A percentile compares a stretch with the other conserved stretches of the same genome.
These are phyloP conservation scores for Peronosclerospora sorghi DNA, from an alignment of 352 stramenopile genomes.

Conservation along the genomic window DNA sequence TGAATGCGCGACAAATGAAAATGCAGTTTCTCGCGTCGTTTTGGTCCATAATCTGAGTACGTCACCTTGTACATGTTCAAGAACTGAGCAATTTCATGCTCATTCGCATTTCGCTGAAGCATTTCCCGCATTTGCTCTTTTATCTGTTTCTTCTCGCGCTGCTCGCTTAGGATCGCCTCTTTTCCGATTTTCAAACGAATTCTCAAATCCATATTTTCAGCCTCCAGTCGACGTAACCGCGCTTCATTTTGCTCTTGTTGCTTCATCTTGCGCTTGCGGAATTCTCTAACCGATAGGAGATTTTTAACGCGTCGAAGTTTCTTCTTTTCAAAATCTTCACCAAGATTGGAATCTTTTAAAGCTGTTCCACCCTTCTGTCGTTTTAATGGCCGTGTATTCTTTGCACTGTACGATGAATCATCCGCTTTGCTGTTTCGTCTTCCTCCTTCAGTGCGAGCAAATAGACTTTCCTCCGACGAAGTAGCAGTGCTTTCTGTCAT, in stretches of 20 bases:
- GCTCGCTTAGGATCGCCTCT: constrained; percentile 58
- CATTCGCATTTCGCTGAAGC: constrained; percentile 51
- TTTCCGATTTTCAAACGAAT: constrained; percentile 78
- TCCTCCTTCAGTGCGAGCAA: no score
- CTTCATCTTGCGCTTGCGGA: constrained; percentile 68
- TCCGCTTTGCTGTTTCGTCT: constrained; percentile 8
- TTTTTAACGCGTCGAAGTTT: constrained; percentile 63
- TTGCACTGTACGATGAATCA: not conserved
- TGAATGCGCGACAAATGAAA: constrained; percentile 64
- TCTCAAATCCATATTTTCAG: constrained; percentile 70
- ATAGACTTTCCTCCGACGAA: constrained; percentile 2
- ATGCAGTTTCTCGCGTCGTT: constrained; percentile 56
- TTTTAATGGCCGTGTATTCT: constrained; percentile 18
- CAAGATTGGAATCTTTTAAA: constrained; percentile 7
- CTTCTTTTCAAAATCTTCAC: constrained; percentile 42
- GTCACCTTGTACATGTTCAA: constrained; percentile 78
- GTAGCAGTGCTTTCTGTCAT: constrained; percentile 1
- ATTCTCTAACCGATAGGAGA: constrained; percentile 59
- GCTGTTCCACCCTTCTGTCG: constrained; percentile 14
- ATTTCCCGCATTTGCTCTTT: constrained; percentile 75
- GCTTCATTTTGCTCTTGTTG: constrained; percentile 62
- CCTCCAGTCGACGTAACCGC: constrained; percentile 46
- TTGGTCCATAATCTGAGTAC: constrained; percentile 71
- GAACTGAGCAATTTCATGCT: constrained; percentile 66
- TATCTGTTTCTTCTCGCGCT: constrained; percentile 65